phyloP scores from a whole-genome alignment of 495 filamentous ascomycete species.

The Talaromyces borbonicus region DNA sequence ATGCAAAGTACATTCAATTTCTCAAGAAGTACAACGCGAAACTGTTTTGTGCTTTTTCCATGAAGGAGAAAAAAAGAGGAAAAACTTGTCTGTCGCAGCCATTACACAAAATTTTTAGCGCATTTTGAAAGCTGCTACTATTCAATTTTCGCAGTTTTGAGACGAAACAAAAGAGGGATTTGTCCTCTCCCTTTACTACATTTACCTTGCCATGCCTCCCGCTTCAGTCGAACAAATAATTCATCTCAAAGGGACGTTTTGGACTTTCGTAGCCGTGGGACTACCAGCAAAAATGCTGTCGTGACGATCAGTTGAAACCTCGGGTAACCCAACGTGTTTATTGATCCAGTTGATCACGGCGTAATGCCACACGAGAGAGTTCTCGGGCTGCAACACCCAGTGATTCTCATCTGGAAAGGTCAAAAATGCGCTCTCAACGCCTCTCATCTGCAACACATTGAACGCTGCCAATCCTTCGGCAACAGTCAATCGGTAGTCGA shows the following conservation, averaged over 20 bases:
- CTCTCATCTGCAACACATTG: slow-evolving; percentile 67
- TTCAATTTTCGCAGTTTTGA: too few relatives aligned
- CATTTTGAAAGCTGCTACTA: too few relatives aligned
- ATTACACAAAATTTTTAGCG: too few relatives aligned
- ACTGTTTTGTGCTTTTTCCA: too few relatives aligned
- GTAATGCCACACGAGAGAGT: slow-evolving; percentile 82
- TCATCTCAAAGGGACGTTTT: slow-evolving; percentile 5
- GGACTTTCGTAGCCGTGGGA: background rate
- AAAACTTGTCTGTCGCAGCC: too few relatives aligned
- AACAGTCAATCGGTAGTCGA: slow-evolving; percentile 84
- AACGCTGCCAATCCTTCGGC: slow-evolving; percentile 78
- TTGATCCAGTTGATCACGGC: slow-evolving; percentile 87
- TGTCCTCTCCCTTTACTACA: too few relatives aligned
- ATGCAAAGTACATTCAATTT: too few relatives aligned
- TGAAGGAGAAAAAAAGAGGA: too few relatives aligned
- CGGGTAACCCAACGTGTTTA: slow-evolving; percentile 54
- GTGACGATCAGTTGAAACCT: slow-evolving; percentile 11
- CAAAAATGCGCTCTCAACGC: slow-evolving; percentile 44
- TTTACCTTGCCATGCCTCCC: too few relatives aligned
- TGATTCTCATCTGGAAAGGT: slow-evolving; percentile 80
- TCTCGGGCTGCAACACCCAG: slow-evolving; percentile 90
- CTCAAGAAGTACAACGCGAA: too few relatives aligned
- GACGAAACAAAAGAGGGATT: too few relatives aligned
- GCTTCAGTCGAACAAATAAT: background rate
- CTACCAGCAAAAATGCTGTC: background rate